Evolutionary conservation across 768 basidiomycete genomes (phyloP).

Genomic region (Tulasnella sp.): DNA sequence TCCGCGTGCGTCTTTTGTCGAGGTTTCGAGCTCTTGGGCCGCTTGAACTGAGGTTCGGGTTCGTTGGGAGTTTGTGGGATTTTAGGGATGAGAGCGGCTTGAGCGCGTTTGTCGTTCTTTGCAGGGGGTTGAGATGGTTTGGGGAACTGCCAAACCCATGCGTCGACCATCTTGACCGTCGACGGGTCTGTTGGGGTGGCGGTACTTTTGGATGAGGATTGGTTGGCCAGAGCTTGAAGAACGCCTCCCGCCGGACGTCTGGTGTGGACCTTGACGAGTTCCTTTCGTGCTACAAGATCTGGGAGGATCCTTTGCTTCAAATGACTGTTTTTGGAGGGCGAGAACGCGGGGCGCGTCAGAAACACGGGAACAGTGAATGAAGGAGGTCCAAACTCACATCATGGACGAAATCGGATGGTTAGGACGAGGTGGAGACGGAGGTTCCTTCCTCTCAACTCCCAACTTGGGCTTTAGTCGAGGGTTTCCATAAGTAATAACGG

Average conservation of each 20-base stretch:
- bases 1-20: constrained; percentile 12
- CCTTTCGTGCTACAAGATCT: constrained; percentile 12
- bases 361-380: not conserved
- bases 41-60: constrained; percentile 1
- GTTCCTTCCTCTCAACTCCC: constrained; percentile 2
- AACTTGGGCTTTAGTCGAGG: not conserved
- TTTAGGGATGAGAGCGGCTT: not conserved
- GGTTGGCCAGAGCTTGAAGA: not conserved
- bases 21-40: not conserved
- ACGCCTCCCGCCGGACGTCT: not conserved
- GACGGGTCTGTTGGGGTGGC: not conserved
- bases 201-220: not conserved
- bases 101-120: not conserved
- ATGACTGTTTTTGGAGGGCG: not conserved
- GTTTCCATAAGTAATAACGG: not conserved
- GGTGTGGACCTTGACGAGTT: constrained; percentile 10
- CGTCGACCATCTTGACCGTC: not conserved
- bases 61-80: constrained; percentile 9
- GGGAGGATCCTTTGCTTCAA: constrained; percentile 19
- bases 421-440: not conserved
- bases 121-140: not conserved
- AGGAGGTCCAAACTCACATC: not conserved
- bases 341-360: not conserved
- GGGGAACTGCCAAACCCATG: constrained; percentile 8
- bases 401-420: constrained; percentile 18